These are phyloP conservation scores for Camellia oleifera DNA, from an alignment of 179 eudicot species.

Conservation along the genomic window DNA sequence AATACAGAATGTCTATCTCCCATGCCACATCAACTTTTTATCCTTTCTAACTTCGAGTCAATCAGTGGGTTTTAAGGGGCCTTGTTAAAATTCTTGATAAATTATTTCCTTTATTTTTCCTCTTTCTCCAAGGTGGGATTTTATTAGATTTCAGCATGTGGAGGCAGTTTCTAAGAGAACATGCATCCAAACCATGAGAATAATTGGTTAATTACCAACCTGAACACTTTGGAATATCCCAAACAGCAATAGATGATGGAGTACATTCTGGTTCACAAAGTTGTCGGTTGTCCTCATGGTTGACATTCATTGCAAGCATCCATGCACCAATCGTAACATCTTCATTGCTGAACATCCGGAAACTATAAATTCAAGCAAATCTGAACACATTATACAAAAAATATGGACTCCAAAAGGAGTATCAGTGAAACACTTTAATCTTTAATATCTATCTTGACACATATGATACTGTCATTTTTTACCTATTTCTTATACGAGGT, in stretches of 20 bases:
- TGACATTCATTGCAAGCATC: slow-evolving; percentile 99
- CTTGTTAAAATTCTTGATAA: neutral
- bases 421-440: neutral
- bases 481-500: too few species aligned
- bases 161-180: neutral
- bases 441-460: neutral
- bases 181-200: neutral
- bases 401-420: neutral
- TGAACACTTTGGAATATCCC: slow-evolving; percentile 98
- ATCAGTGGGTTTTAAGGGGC: too few species aligned
- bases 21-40: neutral
- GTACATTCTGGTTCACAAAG: slow-evolving; percentile 75
- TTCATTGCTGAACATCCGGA: slow-evolving; percentile 97
- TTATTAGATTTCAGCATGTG: neutral
- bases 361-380: slow-evolving; percentile 44
- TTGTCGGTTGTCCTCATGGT: slow-evolving; percentile 64
- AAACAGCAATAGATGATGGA: slow-evolving; percentile 73
- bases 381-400: neutral
- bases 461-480: neutral
- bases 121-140: neutral
- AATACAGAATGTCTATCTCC: neutral
- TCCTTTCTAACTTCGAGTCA: neutral
- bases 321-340: slow-evolving; percentile 95
- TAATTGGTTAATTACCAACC: slow-evolving; percentile 39
- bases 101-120: neutral